Evolutionary conservation across 2,329 filamentous ascomycete species (phyloP).

Genomic region (Colletotrichum sp.): DNA sequence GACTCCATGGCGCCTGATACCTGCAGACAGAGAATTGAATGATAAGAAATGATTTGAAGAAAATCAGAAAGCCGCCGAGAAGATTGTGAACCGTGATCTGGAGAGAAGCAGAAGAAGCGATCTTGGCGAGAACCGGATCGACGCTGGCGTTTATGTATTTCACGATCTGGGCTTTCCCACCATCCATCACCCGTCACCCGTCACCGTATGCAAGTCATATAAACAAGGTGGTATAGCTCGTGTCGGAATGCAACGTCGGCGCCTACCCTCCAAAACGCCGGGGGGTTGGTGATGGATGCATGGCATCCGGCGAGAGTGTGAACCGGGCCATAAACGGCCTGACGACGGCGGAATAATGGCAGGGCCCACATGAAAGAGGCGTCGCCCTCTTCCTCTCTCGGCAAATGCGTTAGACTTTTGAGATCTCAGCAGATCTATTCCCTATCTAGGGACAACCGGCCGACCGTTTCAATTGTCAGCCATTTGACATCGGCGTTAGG

Average conservation of each 20-base stretch:
- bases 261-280: not conserved
- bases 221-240: conserved; percentile 10
- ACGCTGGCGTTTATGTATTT: conserved; percentile 14
- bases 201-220: conserved; percentile 1
- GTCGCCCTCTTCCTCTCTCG: not conserved
- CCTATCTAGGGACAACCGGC: not conserved
- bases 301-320: not conserved
- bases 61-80: not conserved
- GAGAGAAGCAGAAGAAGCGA: not conserved
- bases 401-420: conserved; percentile 1
- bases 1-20: not conserved
- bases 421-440: not conserved
- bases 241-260: conserved; percentile 1
- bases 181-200: not conserved
- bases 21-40: not conserved
- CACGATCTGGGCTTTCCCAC: not conserved
- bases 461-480: conserved; percentile 13
- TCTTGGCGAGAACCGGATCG: conserved; percentile 2
- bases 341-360: not conserved
- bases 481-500: conserved; percentile 15
- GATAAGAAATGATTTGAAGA: not conserved
- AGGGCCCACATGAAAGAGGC: not conserved
- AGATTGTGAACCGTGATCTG: not conserved
- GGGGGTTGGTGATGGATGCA: not conserved
- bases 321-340: not conserved